Base-by-base conservation (phyloP, 2,329 filamentous ascomycete species). In the Fusarium aywerte region DNA sequence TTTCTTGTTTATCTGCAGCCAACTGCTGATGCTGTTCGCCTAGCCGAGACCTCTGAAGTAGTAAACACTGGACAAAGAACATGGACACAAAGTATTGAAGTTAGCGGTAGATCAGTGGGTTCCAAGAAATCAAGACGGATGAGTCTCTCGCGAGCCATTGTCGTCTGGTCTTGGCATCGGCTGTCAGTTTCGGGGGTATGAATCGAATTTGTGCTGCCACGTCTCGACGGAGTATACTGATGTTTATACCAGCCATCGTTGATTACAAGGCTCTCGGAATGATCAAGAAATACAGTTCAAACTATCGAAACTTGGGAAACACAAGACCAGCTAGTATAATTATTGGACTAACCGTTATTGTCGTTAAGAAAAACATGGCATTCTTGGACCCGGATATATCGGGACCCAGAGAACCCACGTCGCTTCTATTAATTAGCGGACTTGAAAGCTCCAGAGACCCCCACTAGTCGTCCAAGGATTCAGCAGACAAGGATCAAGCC, bases 361-460 rank as follows among this genome's bases (percentile, higher is more conserved):
- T 29, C 18, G 25, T 18, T 18, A 27, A 31, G n/a, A 16, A 21
- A 38, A 36, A 55, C 21, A 56, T 62, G 58, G 59, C 49, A 62
- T 56, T 62, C 58, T 62, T 62, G 49, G 40, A 61, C 57, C 54
- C 59, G 59, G 59, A 35, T 62, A 42, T 33, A 42, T 62, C 59
- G 59, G 45, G 58, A 42, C 58, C 57, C 58, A 47, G 35, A 48
- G 27, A 38, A 58, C 18, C 40, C 58, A 62, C 59, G 58, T 51
- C 42, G 29, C 50, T 47, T 18, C 25, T 25, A 43, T 29, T n/a
- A 52, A 57, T 67, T 61, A 64, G 64, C 65, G 64, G 64, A 64
- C 33, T 49, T 48, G 49, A 68, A 68, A 43, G 43, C 50, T 65
- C 62, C 65, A 40, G 53, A 27, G 7, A 3, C 21, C 29, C 29